Base-by-base conservation (phyloP, 2,329 filamentous ascomycete genomes). In the Cadophora gregata region DNA sequence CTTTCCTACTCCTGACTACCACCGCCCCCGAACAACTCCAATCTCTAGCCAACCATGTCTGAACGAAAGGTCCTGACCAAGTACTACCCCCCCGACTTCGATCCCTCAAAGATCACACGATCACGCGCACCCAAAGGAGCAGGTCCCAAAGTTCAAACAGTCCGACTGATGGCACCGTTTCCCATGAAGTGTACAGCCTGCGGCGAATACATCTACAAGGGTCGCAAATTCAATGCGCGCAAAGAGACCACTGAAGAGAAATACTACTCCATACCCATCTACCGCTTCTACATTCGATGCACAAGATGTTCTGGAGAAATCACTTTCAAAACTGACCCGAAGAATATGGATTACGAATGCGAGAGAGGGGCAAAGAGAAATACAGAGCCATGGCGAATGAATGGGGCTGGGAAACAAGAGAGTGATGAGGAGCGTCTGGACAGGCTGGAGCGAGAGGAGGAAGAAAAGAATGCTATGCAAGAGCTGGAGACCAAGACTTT, bases 221-320 rank as follows among this genome's bases (percentile, higher is more conserved):
- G 94, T 0, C 88, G 94, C 68, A 98, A 97, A 76, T 98, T 98
- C 85, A 98, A 98, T 80, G 91, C 93, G 2, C 86, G 93, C 42
- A 99, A 99, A 77, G 93, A 97, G 77, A 97, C 92, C 0, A 93
- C 93, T 0, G 91, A 96, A 24, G 92, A 97, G 75, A 92, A 90
- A 72, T 99, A 99, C 81, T 88, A 97, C 56, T 87, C 87, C 59
- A 96, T 98, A 69, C 88, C 93, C 68, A 93, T 97, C 70, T 96
- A 90, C 80, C 88, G 91, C 33, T 97, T 98, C 83, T 96, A 94
- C 80, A 96, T 95, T 74, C 86, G 93, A 8, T 97, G 95, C 80
- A 97, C 94, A 38, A 83, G 93, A 58, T 97, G 95, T 80, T 89
- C 85, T 51, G 89, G 87, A 51, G 93, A 97, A 76, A 97, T 98